Conservation (phyloP, 2,329 filamentous ascomycete genomes). For the Cladophialophora carrionii region DNA sequence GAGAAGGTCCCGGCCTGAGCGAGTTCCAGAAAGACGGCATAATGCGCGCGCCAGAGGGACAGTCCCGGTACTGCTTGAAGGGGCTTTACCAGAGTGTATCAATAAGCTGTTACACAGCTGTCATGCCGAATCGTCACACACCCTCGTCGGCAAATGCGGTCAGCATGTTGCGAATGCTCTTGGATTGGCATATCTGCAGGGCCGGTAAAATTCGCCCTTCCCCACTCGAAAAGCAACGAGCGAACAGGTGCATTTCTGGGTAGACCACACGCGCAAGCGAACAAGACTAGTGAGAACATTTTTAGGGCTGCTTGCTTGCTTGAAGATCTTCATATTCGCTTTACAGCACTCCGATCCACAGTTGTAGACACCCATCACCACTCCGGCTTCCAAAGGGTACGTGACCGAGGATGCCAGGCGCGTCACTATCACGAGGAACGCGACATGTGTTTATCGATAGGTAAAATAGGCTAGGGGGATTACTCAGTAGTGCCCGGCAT, state of each 20-base stretch:
- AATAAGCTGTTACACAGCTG: not conserved
- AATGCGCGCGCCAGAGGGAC: not conserved
- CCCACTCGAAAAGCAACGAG: not conserved
- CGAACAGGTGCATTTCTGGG: not conserved
- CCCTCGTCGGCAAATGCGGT: not conserved
- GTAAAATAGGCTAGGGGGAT: not conserved
- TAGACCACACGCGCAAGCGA: not conserved
- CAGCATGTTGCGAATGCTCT: not conserved
- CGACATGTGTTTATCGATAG: not conserved
- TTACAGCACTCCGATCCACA: not conserved
- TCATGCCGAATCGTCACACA: not conserved
- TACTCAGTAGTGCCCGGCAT: not conserved
- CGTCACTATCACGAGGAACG: not conserved
- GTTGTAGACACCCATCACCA: not conserved
- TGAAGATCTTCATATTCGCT: not conserved
- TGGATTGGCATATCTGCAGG: not conserved
- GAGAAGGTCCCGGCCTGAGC: not conserved
- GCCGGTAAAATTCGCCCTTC: not conserved
- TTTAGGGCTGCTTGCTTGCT: not conserved
- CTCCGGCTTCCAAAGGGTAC: not conserved
- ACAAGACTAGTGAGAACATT: not conserved
- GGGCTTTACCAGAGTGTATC: not conserved
- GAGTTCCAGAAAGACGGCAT: constrained; percentile 9
- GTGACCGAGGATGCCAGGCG: not conserved
- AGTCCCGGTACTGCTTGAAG: not conserved